Conservation (phyloP, 2,329 filamentous ascomycete species). For the Fonsecaea multimorphosa region DNA sequence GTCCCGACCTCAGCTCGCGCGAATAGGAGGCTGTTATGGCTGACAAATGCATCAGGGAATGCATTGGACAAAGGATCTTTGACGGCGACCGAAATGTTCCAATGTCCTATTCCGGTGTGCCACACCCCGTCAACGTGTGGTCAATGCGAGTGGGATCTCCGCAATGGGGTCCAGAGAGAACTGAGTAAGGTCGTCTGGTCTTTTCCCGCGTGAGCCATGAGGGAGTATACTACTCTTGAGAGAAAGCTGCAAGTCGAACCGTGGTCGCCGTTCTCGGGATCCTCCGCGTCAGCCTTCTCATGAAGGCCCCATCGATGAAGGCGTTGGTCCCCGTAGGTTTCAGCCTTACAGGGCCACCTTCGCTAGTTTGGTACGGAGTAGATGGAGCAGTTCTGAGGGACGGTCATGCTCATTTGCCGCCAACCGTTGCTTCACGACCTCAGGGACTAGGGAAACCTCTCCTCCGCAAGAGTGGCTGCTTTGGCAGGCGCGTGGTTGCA, state of each 20-base stretch:
- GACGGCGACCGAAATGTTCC: neutral
- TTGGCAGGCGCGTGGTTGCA: neutral
- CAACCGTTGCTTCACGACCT: neutral
- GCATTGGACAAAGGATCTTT: neutral
- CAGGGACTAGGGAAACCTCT: constrained; percentile 6
- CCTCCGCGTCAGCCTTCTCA: constrained; percentile 4
- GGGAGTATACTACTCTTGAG: neutral
- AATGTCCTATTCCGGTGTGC: neutral
- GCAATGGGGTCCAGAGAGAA: neutral
- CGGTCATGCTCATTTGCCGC: neutral
- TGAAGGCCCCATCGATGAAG: neutral
- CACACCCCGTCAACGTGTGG: neutral
- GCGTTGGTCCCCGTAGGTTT: neutral
- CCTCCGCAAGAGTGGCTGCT: constrained; percentile 12
- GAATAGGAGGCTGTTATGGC: neutral
- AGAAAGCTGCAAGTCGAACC: constrained; percentile 2
- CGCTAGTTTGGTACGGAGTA: constrained; percentile 7
- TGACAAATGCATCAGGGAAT: neutral
- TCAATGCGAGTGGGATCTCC: neutral
- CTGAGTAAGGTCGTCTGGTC: neutral
- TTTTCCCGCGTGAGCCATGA: neutral
- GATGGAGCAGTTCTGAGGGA: neutral
- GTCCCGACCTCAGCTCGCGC: neutral
- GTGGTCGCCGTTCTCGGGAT: constrained; percentile 7
- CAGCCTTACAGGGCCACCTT: constrained; percentile 18